phyloP scores from a whole-genome alignment of 148 eudicot genomes.

The Silene uniflora region DNA sequence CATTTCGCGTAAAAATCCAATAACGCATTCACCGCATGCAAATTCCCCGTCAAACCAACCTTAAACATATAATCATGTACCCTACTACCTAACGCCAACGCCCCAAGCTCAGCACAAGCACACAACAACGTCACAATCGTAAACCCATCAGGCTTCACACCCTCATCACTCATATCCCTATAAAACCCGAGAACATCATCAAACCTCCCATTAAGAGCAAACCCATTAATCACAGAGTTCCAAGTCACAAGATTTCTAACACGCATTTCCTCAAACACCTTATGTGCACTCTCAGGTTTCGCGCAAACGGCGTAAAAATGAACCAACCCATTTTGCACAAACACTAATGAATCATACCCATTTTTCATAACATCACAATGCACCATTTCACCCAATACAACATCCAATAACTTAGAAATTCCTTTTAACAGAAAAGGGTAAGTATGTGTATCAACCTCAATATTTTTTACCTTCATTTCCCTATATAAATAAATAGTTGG shows the following conservation, averaged over 20 bases:
- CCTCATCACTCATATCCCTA: conserved; percentile 48
- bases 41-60: conserved; percentile 57
- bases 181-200: conserved; percentile 50
- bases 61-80: conserved; percentile 65
- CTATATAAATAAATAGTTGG: conserved; percentile 43
- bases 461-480: conserved; percentile 30
- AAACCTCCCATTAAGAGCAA: conserved; percentile 61
- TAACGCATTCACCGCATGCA: conserved; percentile 63
- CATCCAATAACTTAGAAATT: conserved; percentile 45
- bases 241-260: conserved; percentile 73
- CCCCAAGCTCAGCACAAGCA: conserved; percentile 80
- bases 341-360: conserved; percentile 51
- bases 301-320: conserved; percentile 65
- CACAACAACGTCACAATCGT: conserved; percentile 75
- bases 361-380: conserved; percentile 46
- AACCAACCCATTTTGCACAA: conserved; percentile 60
- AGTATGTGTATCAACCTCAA: conserved; percentile 59
- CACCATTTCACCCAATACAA: conserved; percentile 53
- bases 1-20: conserved; percentile 66
- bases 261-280: conserved; percentile 62
- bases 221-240: conserved; percentile 81
- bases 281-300: conserved; percentile 51
- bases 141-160: conserved; percentile 76
- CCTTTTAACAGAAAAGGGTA: conserved; percentile 75
- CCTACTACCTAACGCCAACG: conserved; percentile 69